A percentile compares a stretch with the other conserved stretches of the same genome.
phyloP scores from a whole-genome alignment of 164 flowering plant species.

The Stephania japonica region DNA sequence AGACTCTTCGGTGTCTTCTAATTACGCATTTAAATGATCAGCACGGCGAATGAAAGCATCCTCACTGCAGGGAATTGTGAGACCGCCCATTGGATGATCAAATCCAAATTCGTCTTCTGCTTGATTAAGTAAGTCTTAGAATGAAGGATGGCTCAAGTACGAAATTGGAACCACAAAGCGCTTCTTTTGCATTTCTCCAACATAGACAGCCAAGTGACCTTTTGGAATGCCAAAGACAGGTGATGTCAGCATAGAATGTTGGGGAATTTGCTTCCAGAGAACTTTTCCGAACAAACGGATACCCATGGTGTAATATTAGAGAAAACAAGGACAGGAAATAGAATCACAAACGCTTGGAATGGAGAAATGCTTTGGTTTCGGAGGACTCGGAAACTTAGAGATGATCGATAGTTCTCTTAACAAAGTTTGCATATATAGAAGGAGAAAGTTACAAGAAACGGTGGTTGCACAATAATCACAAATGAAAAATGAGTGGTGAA shows the following conservation, averaged over 20 bases:
- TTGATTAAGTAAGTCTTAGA: conserved; percentile 29
- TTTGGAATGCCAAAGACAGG: conserved; percentile 19
- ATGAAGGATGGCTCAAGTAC: conserved; percentile 36
- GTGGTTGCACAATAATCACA: background rate
- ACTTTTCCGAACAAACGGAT: background rate
- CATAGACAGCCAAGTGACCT: conserved; percentile 32
- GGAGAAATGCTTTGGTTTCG: background rate
- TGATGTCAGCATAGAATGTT: background rate
- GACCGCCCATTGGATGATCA: conserved; percentile 15
- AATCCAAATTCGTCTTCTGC: conserved; percentile 11
- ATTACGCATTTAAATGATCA: background rate
- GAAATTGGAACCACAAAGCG: conserved; percentile 35
- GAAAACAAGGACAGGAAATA: too few species aligned
- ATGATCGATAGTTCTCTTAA: background rate
- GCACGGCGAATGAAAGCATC: background rate
- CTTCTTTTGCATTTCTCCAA: conserved; percentile 32
- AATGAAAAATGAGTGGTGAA: background rate
- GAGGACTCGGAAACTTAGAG: background rate
- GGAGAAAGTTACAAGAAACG: background rate
- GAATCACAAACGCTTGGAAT: too few species aligned
- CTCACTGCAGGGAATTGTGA: conserved; percentile 12
- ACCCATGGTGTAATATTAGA: background rate
- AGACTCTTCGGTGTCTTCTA: background rate
- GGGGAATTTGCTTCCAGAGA: conserved; percentile 17
- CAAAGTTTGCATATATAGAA: background rate